These are phyloP conservation scores for Gossypium stocksii DNA, from an alignment of 345 rosid genomes.

Conservation along the genomic window DNA sequence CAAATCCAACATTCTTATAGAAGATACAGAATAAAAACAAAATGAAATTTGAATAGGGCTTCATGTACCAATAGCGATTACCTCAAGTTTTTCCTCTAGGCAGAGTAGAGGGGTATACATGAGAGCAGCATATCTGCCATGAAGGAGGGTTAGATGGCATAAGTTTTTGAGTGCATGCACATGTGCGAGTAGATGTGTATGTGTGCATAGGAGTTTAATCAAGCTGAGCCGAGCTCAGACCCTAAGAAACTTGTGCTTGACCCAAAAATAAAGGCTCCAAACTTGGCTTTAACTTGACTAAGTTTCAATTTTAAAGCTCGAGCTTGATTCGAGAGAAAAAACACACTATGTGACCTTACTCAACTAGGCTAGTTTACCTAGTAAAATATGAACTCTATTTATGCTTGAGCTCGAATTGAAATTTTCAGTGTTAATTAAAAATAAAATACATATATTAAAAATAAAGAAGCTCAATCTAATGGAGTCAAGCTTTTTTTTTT, in stretches of 20 bases:
- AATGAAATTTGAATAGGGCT: not conserved
- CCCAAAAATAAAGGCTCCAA: not conserved
- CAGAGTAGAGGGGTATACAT: conserved; percentile 35
- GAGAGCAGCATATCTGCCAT: conserved; percentile 30
- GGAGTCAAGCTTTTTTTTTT: not conserved
- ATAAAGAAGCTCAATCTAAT: not conserved
- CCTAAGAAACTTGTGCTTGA: not conserved
- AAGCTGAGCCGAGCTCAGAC: not conserved
- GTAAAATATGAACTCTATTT: not conserved
- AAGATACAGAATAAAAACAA: not conserved
- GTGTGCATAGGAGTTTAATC: not conserved
- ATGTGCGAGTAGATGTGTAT: not conserved
- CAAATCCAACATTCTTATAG: conserved; percentile 16
- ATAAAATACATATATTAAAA: not conserved
- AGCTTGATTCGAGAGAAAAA: not conserved
- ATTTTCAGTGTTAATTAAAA: not conserved
- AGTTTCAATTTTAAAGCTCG: not conserved
- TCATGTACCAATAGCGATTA: conserved; percentile 2
- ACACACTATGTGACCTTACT: not conserved
- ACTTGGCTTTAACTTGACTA: not conserved
- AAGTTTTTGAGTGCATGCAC: not conserved
- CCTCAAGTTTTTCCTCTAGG: conserved; percentile 35
- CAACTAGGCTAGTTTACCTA: not conserved
- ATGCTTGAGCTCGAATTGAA: not conserved
- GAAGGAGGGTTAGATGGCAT: not conserved